Conservation (phyloP, 768 basidiomycete genomes). For the Lactifluus rugatus region DNA sequence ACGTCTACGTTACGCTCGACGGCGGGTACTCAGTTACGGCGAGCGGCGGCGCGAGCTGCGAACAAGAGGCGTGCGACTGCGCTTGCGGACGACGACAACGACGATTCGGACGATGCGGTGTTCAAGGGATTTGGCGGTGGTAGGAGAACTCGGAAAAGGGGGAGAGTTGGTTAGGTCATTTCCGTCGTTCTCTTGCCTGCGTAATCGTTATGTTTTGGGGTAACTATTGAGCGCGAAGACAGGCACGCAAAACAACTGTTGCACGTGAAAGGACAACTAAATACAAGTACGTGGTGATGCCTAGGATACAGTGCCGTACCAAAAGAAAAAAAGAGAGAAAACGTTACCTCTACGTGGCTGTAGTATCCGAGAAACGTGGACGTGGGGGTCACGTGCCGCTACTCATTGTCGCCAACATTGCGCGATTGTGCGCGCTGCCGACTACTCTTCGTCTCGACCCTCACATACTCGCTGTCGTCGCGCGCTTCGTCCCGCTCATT, state of each 20-base stretch:
- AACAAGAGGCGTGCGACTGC: constrained; percentile 7
- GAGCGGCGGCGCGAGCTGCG: constrained; percentile 8
- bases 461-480: constrained; percentile 74
- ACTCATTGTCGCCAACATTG: too few species aligned
- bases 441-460: constrained; percentile 66
- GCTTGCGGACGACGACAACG: constrained; percentile 31
- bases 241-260: background rate
- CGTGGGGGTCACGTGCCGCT: too few species aligned
- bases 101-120: constrained; percentile 58
- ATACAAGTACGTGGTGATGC: background rate
- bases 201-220: background rate
- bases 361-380: too few species aligned
- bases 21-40: constrained; percentile 21
- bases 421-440: constrained; percentile 29
- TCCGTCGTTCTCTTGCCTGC: background rate
- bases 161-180: constrained; percentile 4
- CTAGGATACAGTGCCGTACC: constrained; percentile 13
- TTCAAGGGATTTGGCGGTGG: constrained; percentile 47
- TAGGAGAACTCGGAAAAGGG: constrained; percentile 22
- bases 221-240: background rate
- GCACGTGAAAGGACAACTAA: background rate
- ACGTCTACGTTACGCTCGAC: constrained; percentile 23
- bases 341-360: background rate
- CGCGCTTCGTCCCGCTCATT: constrained; percentile 41
- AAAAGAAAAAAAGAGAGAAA: background rate